phyloP scores from a whole-genome alignment of 768 basidiomycete species.

The Leccinum pellstonianum region DNA sequence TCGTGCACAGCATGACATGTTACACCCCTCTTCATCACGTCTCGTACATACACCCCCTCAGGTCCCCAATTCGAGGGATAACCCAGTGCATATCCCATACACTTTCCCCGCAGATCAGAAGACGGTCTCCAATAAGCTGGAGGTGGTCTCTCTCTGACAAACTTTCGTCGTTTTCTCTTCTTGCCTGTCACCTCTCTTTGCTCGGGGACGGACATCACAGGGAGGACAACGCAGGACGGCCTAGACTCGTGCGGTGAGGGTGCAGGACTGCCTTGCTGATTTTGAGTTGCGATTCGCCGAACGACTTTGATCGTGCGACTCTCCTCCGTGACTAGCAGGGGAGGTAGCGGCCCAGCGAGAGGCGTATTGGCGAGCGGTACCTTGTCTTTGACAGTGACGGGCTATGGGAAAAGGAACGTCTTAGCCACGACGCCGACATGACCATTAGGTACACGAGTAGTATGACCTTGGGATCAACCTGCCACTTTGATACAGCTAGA shows the following conservation, averaged over 20 bases:
- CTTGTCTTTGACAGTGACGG: conserved; percentile 10
- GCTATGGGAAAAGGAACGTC: conserved; percentile 9
- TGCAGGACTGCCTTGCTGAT: not conserved
- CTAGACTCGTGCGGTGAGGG: conserved; percentile 27
- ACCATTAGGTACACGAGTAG: not conserved
- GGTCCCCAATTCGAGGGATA: conserved; percentile 33
- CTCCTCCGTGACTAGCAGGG: conserved; percentile 27
- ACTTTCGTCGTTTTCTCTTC: conserved; percentile 12
- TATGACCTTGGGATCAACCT: conserved; percentile 20
- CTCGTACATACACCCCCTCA: conserved; percentile 23
- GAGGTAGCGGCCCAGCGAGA: conserved; percentile 11
- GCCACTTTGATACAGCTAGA: conserved; percentile 16
- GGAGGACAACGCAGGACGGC: conserved; percentile 18
- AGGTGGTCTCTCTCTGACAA: conserved; percentile 15
- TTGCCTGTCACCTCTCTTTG: not conserved
- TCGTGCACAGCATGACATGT: conserved; percentile 23
- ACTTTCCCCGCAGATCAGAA: conserved; percentile 19
- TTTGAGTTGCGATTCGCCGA: not conserved
- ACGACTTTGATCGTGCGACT: not conserved
- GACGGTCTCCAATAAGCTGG: conserved; percentile 33
- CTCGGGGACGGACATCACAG: conserved; percentile 10
- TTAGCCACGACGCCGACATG: not conserved
- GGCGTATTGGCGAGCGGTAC: not conserved
- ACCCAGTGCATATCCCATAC: conserved; percentile 32
- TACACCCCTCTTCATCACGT: conserved; percentile 28